A percentile compares a stretch with the other conserved stretches of the same genome.
phyloP scores from a whole-genome alignment of 202 grass and related monocot genomes.

The Dendrocalamus latiflorus region DNA sequence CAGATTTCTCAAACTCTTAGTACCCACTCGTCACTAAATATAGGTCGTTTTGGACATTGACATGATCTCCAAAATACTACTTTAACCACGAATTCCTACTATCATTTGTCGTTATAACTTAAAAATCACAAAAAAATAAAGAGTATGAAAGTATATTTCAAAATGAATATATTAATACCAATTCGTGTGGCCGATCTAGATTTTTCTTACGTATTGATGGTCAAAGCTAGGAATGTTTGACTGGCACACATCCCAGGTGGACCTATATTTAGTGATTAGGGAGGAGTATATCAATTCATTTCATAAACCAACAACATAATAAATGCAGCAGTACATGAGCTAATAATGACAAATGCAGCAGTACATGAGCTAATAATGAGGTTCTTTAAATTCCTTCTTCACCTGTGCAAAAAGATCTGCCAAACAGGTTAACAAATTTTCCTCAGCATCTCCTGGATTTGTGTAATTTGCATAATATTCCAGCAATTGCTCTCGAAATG shows the following conservation, averaged over 20 bases:
- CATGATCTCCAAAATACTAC: not conserved
- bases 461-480: constrained; percentile 54
- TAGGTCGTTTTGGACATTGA: not conserved
- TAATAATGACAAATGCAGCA: not conserved
- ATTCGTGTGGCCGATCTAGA: not conserved
- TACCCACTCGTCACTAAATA: not conserved
- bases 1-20: not conserved
- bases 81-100: not conserved
- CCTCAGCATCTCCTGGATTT: constrained; percentile 39
- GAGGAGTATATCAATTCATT: not conserved
- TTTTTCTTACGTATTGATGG: not conserved
- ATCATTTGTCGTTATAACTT: not conserved
- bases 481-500: constrained; percentile 61
- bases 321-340: too few relatives aligned
- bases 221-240: constrained; percentile 5
- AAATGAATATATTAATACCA: not conserved
- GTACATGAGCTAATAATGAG: not conserved
- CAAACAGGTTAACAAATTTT: constrained; percentile 66
- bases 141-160: not conserved
- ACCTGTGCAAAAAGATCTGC: constrained; percentile 80
- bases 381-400: not conserved
- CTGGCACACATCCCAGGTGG: not conserved
- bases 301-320: not conserved
- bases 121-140: not conserved
- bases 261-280: not conserved